Base-by-base conservation (phyloP, 176 grass and related monocot genomes). In the Cocos nucifera region DNA sequence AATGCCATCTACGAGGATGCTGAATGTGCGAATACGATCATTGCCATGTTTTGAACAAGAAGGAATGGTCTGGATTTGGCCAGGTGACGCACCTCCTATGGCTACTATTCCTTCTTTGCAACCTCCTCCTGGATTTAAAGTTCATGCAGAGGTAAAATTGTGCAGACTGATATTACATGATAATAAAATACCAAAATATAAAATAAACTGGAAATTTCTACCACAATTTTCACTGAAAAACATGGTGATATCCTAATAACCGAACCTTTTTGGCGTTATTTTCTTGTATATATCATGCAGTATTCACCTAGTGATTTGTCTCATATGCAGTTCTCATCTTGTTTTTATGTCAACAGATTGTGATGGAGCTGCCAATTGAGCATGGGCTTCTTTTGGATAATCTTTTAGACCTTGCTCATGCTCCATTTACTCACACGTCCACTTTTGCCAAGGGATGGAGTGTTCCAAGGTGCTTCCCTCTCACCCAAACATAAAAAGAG, bases 51-150 rank as follows among this genome's bases (percentile, higher is more conserved):
- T 93, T 21, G 93, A 98, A 77, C 88, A 89, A 67, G 93, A 98
- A 83, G 88, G 93, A 54, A 92, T 98, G 93, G 83, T 98, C 64
- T 98, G 93, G 93, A 82, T 98, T 20, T 98, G 93, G 93, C 93
- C 88, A 30, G 93, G 93, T 0, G 61, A 75, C 21, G 84, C 87
- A 1, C 79, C 93, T 19, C 93, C 93, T 0, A 78, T 56, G 14
- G 27, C 87, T n/a, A 83, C 76, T 19, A 75, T 98, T 63, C 93
- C 93, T 62, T 98, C 93, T 29, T 65, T 98, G 26, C 63, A 88
- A 32, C 93, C 88, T 50, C 88, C 93, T 77, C 51, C 84, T 22
- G 93, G 88, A 70, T 98, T 92, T 67, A 75, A 69, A 65, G 58
- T 98, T 58, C 93, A 98, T 50, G 93, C 93, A 12, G 88, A 92